A percentile compares a stretch with the other conserved stretches of the same genome.
These are phyloP conservation scores for Cladosporium cucumerinum DNA, from an alignment of 2,329 filamentous ascomycete genomes.

Conservation along the genomic window DNA sequence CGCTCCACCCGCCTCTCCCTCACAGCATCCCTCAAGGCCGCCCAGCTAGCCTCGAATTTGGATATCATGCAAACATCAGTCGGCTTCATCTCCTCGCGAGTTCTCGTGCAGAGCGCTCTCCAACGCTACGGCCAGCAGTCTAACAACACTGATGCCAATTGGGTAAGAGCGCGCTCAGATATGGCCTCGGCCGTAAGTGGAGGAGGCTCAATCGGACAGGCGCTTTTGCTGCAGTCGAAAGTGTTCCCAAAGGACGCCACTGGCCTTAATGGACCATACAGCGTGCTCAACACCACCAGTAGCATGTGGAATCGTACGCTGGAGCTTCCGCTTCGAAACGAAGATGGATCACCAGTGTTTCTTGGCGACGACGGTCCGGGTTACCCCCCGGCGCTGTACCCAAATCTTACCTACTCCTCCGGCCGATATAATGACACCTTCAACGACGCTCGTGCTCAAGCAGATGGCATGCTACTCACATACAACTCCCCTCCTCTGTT, in stretches of 20 bases:
- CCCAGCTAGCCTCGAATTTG: constrained; percentile 74
- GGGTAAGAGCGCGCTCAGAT: constrained; percentile 60
- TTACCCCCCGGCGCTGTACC: constrained; percentile 70
- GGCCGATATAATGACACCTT: constrained; percentile 36
- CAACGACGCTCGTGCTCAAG: constrained; percentile 38
- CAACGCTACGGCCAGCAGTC: constrained; percentile 50
- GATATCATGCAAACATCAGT: constrained; percentile 74
- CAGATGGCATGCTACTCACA: constrained; percentile 34
- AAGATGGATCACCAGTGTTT: constrained; percentile 57
- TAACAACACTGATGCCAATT: constrained; percentile 58
- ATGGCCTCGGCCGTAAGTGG: constrained; percentile 67
- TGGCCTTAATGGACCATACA: constrained; percentile 46
- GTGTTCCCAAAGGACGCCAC: constrained; percentile 68
- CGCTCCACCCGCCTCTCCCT: constrained; percentile 61
- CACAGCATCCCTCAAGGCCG: constrained; percentile 81
- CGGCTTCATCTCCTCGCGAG: constrained; percentile 64
- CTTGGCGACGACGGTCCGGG: constrained; percentile 64
- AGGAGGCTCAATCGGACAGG: constrained; percentile 40
- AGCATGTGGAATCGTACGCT: constrained; percentile 49
- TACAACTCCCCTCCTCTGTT: constrained; percentile 56
- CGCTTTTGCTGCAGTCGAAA: constrained; percentile 64
- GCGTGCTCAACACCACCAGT: constrained; percentile 63
- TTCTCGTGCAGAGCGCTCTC: constrained; percentile 53
- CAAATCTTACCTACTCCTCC: constrained; percentile 66
- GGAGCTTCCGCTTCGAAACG: constrained; percentile 57